A percentile compares a stretch with the other conserved stretches of the same genome.
Evolutionary conservation across 177 flowering plant species (phyloP).

Genomic region (Tripterygium wilfordii): DNA sequence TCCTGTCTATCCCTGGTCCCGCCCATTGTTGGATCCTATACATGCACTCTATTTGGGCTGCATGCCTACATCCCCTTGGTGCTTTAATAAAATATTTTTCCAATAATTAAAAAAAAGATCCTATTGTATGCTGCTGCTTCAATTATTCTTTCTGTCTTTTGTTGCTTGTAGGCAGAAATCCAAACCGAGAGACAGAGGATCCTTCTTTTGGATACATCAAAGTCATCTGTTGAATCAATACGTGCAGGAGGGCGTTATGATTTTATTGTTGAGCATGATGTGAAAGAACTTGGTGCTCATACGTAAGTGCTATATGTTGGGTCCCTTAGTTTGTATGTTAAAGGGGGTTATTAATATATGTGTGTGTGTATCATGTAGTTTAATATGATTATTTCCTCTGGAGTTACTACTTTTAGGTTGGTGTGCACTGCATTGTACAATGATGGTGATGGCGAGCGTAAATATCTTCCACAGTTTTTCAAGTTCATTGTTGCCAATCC

Average conservation of each 20-base stretch:
- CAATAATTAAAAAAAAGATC: not conserved
- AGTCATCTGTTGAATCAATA: conserved; percentile 87
- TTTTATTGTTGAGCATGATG: conserved; percentile 98
- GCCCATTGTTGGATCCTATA: no score
- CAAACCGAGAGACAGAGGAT: conserved; percentile 94
- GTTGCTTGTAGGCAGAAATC: conserved; percentile 72
- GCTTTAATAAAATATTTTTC: no score
- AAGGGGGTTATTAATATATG: not conserved
- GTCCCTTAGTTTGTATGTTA: not conserved
- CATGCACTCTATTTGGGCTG: no score
- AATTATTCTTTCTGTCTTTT: not conserved
- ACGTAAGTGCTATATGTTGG: conserved; percentile 50
- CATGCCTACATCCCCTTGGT: not conserved
- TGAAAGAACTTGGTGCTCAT: conserved; percentile 96
- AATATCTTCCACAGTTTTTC: conserved; percentile 97
- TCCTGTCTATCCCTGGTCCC: no score
- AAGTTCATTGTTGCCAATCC: conserved; percentile 95
- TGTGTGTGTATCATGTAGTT: not conserved
- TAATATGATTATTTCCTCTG: not conserved
- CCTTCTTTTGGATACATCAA: conserved; percentile 81
- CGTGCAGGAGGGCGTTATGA: conserved; percentile 97
- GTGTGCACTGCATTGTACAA: conserved; percentile 89
- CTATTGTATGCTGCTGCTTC: not conserved
- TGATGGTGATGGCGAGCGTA: conserved; percentile 90
- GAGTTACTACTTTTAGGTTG: conserved; percentile 41